phyloP scores from a whole-genome alignment of 2,329 filamentous ascomycete genomes.

The Colletotrichum theobromicola region DNA sequence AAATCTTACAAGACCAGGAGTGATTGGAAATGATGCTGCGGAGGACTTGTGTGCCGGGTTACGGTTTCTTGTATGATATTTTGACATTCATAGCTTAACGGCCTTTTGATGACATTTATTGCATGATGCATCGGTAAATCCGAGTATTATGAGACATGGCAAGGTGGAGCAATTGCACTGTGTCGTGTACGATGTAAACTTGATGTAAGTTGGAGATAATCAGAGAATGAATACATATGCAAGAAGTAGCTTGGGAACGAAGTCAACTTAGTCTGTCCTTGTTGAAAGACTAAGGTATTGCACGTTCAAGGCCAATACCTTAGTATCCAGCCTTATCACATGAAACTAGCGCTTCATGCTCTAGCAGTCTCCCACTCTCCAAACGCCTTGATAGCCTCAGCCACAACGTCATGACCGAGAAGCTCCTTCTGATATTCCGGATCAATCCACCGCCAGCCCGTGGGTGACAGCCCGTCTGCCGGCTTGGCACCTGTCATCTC shows the following conservation, averaged over 20 bases:
- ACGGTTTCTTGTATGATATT: neutral
- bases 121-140: neutral
- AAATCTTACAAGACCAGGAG: neutral
- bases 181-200: neutral
- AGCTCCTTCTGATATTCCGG: neutral
- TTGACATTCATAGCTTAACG: neutral
- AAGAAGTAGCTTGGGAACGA: neutral
- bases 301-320: rapidly evolving
- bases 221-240: neutral
- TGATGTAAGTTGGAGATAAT: neutral
- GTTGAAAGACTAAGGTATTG: neutral
- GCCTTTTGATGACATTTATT: neutral
- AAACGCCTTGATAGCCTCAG: neutral
- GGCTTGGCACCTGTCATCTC: neutral
- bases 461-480: neutral
- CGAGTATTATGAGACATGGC: rapidly evolving
- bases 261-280: neutral
- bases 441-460: neutral
- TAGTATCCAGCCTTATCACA: neutral
- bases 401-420: neutral
- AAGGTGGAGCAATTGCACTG: neutral
- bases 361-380: neutral
- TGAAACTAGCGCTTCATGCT: neutral
- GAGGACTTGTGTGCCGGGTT: neutral
- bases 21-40: neutral